Base-by-base conservation (phyloP, 2,329 filamentous ascomycete genomes). In the Cryphonectria naterciae region DNA sequence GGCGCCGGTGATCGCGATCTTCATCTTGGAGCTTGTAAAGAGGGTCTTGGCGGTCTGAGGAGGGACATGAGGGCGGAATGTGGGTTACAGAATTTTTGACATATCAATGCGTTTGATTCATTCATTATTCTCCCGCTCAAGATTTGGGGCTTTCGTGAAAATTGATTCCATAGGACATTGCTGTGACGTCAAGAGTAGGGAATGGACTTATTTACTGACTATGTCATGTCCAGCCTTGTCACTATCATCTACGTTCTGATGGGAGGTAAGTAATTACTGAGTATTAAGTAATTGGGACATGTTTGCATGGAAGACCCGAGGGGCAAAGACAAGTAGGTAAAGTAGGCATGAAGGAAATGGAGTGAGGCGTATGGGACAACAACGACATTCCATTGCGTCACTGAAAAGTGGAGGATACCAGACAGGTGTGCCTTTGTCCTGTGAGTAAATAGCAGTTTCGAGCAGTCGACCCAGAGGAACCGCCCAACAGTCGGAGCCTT, bases 1-100 rank as follows among this genome's bases (percentile, higher is more conserved):
- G 75, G 70, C 80, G 72, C 78, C 77, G 67, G 78, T 83, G 77
- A 77, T 83, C 72, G 81, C 82, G 78, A 78, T 82, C 79, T 78
- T 83, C 81, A 78, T 78, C 32, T 52, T 70, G 39, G 65, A 37
- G 25, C 28, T 37, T 22, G 17, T 39, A 25, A 43, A 19, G 39
- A 58, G 19, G 52, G 46, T 61, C 58, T 35, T 49, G 43, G 43
- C 43, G 43, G 28, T 35, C 67, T 66, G 61, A 8, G 43, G 43
- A 22, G 43, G 46, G 19, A 49, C 46, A 17, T 22, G 19, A 22
- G 13, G 41, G 41, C 15, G 13, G 17, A 13, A 39, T 61, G 7
- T 39, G 28, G 28, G 8, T 35, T n/a, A n/a, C 22, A 10, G 7
- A 2, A 5, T 43, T 17, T 41, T 15, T 8, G 46, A 10, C 46